A percentile compares a stretch with the other conserved stretches of the same genome.
These are phyloP conservation scores for Pichia membranifaciens DNA, from an alignment of 805 yeast species.

Conservation along the genomic window DNA sequence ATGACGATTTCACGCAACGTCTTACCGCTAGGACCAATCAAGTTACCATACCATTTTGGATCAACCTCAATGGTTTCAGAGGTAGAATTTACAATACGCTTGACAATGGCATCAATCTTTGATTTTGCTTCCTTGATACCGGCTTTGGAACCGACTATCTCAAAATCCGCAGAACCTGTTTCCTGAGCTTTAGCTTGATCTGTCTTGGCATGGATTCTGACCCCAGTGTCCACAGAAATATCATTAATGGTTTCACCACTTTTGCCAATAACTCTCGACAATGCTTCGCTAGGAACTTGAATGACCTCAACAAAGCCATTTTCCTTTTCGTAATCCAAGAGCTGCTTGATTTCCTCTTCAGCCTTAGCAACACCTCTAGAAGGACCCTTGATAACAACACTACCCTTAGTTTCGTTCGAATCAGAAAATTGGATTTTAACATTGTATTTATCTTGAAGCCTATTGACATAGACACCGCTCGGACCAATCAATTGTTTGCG, in stretches of 20 bases:
- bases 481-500: conserved; percentile 83
- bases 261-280: conserved; percentile 85
- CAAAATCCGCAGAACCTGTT: conserved; percentile 53
- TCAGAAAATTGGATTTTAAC: conserved; percentile 67
- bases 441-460: conserved; percentile 81
- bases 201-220: conserved; percentile 45
- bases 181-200: conserved; percentile 35
- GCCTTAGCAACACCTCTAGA: conserved; percentile 84
- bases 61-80: conserved; percentile 59
- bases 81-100: conserved; percentile 57
- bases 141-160: conserved; percentile 69
- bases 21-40: conserved; percentile 77
- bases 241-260: conserved; percentile 78
- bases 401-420: conserved; percentile 45
- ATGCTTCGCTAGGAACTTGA: conserved; percentile 63
- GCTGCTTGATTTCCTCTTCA: conserved; percentile 74
- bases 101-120: conserved; percentile 56
- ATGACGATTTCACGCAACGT: conserved; percentile 65
- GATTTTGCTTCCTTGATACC: conserved; percentile 68
- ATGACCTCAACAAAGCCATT: conserved; percentile 67
- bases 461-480: conserved; percentile 71
- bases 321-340: conserved; percentile 80
- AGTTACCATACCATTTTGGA: conserved; percentile 64
- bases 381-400: conserved; percentile 77
- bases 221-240: conserved; percentile 64